phyloP scores from a whole-genome alignment of 1,284 basidiomycete species.

The Megacollybia platyphylla region DNA sequence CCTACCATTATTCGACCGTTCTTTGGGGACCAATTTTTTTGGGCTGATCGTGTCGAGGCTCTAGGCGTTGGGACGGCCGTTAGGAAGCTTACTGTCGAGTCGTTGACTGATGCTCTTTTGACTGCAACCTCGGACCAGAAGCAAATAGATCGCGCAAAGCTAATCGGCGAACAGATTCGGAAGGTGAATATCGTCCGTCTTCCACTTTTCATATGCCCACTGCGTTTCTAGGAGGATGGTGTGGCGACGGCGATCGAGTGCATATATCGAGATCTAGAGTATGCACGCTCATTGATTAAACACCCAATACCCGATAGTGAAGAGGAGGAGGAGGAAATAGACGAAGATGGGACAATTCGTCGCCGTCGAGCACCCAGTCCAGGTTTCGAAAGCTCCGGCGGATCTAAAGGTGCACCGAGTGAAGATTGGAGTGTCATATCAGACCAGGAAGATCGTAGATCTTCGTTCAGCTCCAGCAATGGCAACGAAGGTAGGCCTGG shows the following conservation, averaged over 20 bases:
- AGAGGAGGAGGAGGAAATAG: slow-evolving; percentile 20
- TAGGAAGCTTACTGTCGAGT: slow-evolving; percentile 72
- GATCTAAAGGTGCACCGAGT: slow-evolving; percentile 44
- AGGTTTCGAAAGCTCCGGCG: slow-evolving; percentile 37
- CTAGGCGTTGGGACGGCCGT: slow-evolving; percentile 83
- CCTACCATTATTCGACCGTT: slow-evolving; percentile 96
- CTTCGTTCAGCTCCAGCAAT: slow-evolving; percentile 32
- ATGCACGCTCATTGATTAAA: slow-evolving; percentile 75
- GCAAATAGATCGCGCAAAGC: slow-evolving; percentile 76
- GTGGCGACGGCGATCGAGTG: slow-evolving; percentile 81
- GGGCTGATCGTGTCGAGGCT: slow-evolving; percentile 90
- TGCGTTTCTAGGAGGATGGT: slow-evolving; percentile 63
- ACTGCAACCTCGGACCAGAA: slow-evolving; percentile 79
- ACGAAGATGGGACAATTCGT: slow-evolving; percentile 33
- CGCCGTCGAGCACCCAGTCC: slow-evolving; percentile 28
- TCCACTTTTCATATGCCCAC: slow-evolving; percentile 6
- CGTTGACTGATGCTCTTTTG: slow-evolving; percentile 65
- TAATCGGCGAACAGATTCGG: slow-evolving; percentile 78
- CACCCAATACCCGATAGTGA: slow-evolving; percentile 20
- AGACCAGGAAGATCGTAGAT: slow-evolving; percentile 49
- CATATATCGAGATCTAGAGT: slow-evolving; percentile 87
- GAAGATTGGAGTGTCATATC: slow-evolving; percentile 80
- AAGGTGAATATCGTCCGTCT: slow-evolving; percentile 32
- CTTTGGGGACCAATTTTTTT: slow-evolving; percentile 97
- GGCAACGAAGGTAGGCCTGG: slow-evolving; percentile 19